These are phyloP conservation scores for Bipolaris zeicola DNA, from an alignment of 2,329 filamentous ascomycete genomes.

Conservation along the genomic window DNA sequence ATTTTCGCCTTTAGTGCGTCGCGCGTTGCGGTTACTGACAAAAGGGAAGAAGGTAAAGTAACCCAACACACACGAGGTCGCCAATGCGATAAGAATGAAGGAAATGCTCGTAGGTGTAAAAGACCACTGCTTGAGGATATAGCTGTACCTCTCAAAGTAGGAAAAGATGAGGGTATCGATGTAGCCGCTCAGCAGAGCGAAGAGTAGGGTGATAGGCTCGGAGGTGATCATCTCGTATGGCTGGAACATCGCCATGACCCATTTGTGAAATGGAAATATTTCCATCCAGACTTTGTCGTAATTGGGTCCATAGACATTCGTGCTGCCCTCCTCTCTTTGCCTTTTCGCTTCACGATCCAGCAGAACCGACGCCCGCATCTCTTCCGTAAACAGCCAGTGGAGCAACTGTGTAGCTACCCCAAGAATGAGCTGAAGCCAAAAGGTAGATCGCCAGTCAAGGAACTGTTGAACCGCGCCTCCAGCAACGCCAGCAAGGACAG, in stretches of 20 bases:
- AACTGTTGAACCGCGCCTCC: slow-evolving; percentile 63
- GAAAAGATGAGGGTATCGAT: slow-evolving; percentile 77
- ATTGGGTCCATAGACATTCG: neutral
- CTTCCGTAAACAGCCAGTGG: slow-evolving; percentile 71
- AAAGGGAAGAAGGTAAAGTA: slow-evolving; percentile 62
- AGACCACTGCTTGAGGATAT: slow-evolving; percentile 69
- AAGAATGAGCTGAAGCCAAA: slow-evolving; percentile 84
- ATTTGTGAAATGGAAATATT: neutral
- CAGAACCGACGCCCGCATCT: slow-evolving; percentile 75
- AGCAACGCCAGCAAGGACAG: slow-evolving; percentile 71
- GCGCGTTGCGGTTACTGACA: slow-evolving; percentile 54
- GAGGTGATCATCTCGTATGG: slow-evolving; percentile 76
- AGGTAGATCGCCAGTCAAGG: slow-evolving; percentile 73
- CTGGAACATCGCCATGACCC: slow-evolving; percentile 59
- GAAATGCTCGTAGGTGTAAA: slow-evolving; percentile 64
- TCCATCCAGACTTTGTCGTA: neutral
- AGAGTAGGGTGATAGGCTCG: slow-evolving; percentile 72
- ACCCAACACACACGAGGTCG: slow-evolving; percentile 58
- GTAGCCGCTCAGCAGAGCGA: slow-evolving; percentile 75
- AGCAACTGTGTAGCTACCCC: slow-evolving; percentile 70
- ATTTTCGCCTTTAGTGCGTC: slow-evolving; percentile 51
- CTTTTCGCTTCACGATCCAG: slow-evolving; percentile 60
- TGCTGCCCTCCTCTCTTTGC: neutral
- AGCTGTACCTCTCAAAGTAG: slow-evolving; percentile 71
- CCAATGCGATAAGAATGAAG: slow-evolving; percentile 60